These are phyloP conservation scores for Cicer chorassanicum DNA, from an alignment of 306 rosid species.

Conservation along the genomic window DNA sequence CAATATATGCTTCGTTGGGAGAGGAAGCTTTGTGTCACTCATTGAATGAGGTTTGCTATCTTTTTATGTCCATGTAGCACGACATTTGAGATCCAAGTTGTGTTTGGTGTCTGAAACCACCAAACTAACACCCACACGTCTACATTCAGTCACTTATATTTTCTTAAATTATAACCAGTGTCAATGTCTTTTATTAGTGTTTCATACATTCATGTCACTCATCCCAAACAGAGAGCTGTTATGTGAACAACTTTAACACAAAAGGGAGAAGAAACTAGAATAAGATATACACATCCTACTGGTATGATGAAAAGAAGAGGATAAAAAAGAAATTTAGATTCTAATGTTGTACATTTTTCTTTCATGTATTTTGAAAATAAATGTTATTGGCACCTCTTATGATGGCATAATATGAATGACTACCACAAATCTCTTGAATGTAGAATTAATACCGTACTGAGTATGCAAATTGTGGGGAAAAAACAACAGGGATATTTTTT, in stretches of 20 bases:
- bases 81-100: too few species aligned
- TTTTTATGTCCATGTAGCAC: not conserved
- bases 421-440: not conserved
- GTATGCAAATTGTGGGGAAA: not conserved
- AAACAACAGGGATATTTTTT: not conserved
- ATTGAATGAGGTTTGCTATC: slow-evolving; percentile 79
- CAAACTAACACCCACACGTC: too few species aligned
- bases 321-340: not conserved
- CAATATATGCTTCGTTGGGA: slow-evolving; percentile 91
- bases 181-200: too few species aligned
- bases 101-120: too few species aligned
- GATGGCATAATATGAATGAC: not conserved
- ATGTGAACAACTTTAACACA: not conserved
- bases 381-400: not conserved
- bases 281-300: not conserved
- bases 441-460: not conserved
- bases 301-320: not conserved
- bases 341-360: not conserved
- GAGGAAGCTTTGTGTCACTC: slow-evolving; percentile 94
- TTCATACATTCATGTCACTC: slow-evolving; percentile 8
- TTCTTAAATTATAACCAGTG: too few species aligned
- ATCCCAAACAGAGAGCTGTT: not conserved
- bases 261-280: slow-evolving; percentile 14
- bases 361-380: not conserved
- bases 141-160: too few species aligned